Percentiles rank a stretch among this genome's conserved stretches.
Evolutionary conservation across 768 basidiomycete species (phyloP).

Genomic region (Leccinum variicolor): DNA sequence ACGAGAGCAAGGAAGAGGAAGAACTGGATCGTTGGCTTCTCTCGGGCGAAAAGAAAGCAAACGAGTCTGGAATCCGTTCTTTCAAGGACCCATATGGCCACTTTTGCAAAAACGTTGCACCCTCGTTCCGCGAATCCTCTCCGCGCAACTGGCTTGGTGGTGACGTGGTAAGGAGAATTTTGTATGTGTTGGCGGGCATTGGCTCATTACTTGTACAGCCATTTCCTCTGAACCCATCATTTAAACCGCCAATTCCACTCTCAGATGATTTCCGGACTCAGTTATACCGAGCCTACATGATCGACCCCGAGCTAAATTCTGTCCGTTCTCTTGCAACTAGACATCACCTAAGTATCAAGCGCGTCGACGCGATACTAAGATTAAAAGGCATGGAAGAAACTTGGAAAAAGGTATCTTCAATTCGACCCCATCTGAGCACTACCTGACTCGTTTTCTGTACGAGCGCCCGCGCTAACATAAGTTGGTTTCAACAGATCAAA

Average conservation of each 20-base stretch:
- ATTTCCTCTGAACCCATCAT: constrained; percentile 82
- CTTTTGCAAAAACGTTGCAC: constrained; percentile 20
- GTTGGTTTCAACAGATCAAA: constrained; percentile 43
- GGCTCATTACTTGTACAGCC: constrained; percentile 45
- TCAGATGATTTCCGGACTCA: constrained; percentile 54
- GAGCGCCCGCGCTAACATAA: background rate
- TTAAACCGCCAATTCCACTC: constrained; percentile 75
- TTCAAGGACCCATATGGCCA: constrained; percentile 15
- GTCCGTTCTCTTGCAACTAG: constrained; percentile 58
- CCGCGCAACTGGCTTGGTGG: constrained; percentile 64
- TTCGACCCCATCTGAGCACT: constrained; percentile 56
- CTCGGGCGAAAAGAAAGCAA: constrained; percentile 10
- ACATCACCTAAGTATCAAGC: constrained; percentile 68
- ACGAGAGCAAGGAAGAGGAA: constrained; percentile 11
- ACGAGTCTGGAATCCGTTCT: constrained; percentile 16
- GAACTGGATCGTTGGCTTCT: constrained; percentile 16
- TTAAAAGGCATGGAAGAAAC: constrained; percentile 73
- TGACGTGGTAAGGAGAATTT: constrained; percentile 45
- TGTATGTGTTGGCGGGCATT: background rate
- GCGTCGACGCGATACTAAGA: constrained; percentile 79
- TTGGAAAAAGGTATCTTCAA: constrained; percentile 64
- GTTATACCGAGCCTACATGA: constrained; percentile 61
- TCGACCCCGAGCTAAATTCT: constrained; percentile 52
- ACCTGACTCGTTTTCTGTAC: constrained; percentile 8
- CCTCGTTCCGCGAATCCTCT: constrained; percentile 25